These are phyloP conservation scores for Canavalia gladiata DNA, from an alignment of 306 rosid species.

Conservation along the genomic window DNA sequence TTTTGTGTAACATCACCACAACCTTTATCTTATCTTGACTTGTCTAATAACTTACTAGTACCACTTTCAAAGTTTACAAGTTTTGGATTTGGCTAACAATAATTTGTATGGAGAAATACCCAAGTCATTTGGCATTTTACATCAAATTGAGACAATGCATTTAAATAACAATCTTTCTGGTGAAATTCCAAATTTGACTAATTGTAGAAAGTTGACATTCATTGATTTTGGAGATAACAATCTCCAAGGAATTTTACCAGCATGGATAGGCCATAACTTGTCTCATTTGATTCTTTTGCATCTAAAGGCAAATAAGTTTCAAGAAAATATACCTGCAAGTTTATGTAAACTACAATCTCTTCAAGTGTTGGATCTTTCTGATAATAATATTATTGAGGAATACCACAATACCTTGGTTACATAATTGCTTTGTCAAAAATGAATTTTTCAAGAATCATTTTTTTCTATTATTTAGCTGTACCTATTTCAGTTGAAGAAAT, in stretches of 20 bases:
- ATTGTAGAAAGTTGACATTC: not conserved
- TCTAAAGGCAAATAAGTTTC: conserved; percentile 5
- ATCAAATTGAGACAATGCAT: not conserved
- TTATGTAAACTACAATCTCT: conserved; percentile 36
- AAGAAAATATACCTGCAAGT: conserved; percentile 36
- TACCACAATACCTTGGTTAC: conserved; percentile 45
- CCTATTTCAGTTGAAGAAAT: no score
- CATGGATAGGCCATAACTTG: conserved; percentile 24
- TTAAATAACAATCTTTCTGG: conserved; percentile 39
- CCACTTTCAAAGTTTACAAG: not conserved
- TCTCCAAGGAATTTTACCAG: conserved; percentile 1
- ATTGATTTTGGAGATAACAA: conserved; percentile 18
- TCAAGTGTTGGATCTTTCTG: conserved; percentile 50
- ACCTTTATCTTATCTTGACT: not conserved
- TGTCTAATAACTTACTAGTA: conserved; percentile 35
- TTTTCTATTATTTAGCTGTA: not conserved
- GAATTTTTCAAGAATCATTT: no score
- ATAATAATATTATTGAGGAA: conserved; percentile 38
- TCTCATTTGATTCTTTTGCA: conserved; percentile 5
- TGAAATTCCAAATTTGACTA: conserved; percentile 22
- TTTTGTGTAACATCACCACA: not conserved
- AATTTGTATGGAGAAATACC: conserved; percentile 39
- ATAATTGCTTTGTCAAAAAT: conserved; percentile 7
- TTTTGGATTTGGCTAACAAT: conserved; percentile 37
- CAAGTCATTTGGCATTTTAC: conserved; percentile 26